These are phyloP conservation scores for Tuber indicum DNA, from an alignment of 495 filamentous ascomycete genomes.

Conservation along the genomic window DNA sequence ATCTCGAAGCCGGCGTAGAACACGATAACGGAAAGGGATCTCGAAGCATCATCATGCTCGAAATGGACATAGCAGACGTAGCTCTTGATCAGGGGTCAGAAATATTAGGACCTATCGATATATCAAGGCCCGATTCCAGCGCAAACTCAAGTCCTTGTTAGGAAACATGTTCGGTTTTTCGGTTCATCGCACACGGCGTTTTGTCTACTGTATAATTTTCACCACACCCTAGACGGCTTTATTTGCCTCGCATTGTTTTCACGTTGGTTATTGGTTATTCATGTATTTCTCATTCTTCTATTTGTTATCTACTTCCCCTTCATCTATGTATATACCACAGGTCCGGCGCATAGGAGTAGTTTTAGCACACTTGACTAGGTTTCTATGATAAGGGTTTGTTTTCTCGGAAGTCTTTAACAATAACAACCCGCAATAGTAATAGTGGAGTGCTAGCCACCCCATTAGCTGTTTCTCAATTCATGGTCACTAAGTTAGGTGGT, in stretches of 20 bases:
- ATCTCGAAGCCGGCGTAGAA: background rate
- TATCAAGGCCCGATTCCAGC: background rate
- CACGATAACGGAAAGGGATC: background rate
- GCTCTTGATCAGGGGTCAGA: background rate
- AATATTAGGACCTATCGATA: background rate
- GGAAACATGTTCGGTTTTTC: background rate
- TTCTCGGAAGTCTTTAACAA: background rate
- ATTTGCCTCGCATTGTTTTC: background rate
- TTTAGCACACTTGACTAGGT: background rate
- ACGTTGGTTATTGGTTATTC: background rate
- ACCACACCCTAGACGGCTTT: background rate
- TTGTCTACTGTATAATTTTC: background rate
- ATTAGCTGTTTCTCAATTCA: background rate
- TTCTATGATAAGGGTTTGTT: background rate
- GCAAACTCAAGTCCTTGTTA: background rate
- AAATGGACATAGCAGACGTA: background rate
- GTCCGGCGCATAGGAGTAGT: background rate
- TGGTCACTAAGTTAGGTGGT: background rate
- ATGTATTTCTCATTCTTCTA: background rate
- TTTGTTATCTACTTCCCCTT: background rate
- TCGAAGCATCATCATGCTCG: background rate
- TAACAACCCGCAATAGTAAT: background rate
- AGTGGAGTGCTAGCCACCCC: background rate
- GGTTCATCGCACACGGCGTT: background rate
- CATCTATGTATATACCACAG: background rate